Evolutionary conservation across 352 stramenopile genomes (phyloP), one percentile per base, ranked within the genome.

Genomic region (Globisporangium alternatum): DNA sequence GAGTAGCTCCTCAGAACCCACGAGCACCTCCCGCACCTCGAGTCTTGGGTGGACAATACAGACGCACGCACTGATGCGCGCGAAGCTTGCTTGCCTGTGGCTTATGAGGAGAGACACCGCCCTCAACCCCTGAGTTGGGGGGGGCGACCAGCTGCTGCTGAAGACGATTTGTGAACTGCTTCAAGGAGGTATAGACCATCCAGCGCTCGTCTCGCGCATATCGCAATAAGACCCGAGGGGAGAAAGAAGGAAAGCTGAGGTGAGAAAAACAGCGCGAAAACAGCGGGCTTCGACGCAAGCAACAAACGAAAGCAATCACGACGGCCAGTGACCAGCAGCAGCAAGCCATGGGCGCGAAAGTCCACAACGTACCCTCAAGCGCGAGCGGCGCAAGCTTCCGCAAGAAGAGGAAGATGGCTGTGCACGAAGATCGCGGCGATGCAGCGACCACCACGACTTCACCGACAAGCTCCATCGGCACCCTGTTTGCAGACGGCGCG

Each of bases 351-450:
- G n/a, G 19, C 25, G 49, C 63, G 28, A 68, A 68, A 68, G 56
- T 68, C 17, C 56, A 68, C 35, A 63, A 68, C 56, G 39, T 68
- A 2, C 21, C 49, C 6, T 28, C 63, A 28, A 21, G 28, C 47
- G 19, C 37, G 12, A 13, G 49, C 30, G 31, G 17, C 19, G 21
- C 45, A 30, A 64, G 28, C 22, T 30, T 64, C 49, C 37, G 63
- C 56, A 68, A 68, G 47, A 64, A 59, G 47, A 49, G 63, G 30
- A 68, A 64, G 63, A 64, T 68, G 63, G 31, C 47, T 8, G 25
- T 15, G 15, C 17, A 35, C 5, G 45, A 54, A 43, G 63, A 51
- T 28, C 33, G 2, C 33, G 9, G 13, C 33, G 17, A 19, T 44
- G n/a, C 41, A 49, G 22, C 22, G 28, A 28, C 22, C 15, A 6